Conservation (phyloP, 164 flowering plant species). For the Vitis labrusca region DNA sequence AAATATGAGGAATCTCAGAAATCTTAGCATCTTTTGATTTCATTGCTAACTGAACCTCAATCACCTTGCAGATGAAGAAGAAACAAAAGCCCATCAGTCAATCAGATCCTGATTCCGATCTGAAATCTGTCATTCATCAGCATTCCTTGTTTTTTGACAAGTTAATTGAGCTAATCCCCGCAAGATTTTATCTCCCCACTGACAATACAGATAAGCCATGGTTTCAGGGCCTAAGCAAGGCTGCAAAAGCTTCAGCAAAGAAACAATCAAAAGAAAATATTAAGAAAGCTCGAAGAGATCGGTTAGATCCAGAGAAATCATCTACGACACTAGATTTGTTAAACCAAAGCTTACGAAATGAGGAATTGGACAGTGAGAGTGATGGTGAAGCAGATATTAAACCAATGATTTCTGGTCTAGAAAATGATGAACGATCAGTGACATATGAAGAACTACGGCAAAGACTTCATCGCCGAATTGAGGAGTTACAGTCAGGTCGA, state of each 20-base stretch:
- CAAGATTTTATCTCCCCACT: constrained; percentile 57
- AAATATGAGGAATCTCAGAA: too few relatives aligned
- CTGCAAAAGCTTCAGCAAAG: constrained; percentile 58
- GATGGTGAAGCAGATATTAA: constrained; percentile 29
- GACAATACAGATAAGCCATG: constrained; percentile 64
- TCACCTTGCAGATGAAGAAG: constrained; percentile 30
- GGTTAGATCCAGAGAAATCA: constrained; percentile 77
- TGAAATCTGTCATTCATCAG: constrained; percentile 45
- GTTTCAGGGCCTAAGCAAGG: constrained; percentile 76
- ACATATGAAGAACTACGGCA: constrained; percentile 74
- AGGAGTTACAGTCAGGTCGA: constrained; percentile 47
- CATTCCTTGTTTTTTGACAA: constrained; percentile 63
- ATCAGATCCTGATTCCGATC: constrained; percentile 19
- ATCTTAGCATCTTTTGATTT: too few relatives aligned
- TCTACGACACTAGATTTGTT: constrained; percentile 55
- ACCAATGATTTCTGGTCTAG: constrained; percentile 23
- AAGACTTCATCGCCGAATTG: constrained; percentile 46
- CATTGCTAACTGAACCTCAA: neutral
- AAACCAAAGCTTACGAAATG: constrained; percentile 47
- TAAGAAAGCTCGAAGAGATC: constrained; percentile 69
- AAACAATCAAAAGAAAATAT: constrained; percentile 63
- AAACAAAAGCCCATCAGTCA: constrained; percentile 7
- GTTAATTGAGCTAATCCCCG: constrained; percentile 65
- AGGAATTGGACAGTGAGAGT: constrained; percentile 19
- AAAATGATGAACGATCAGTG: constrained; percentile 34